Conservation (phyloP, 805 yeast genomes). For the Suhomyces sp. region DNA sequence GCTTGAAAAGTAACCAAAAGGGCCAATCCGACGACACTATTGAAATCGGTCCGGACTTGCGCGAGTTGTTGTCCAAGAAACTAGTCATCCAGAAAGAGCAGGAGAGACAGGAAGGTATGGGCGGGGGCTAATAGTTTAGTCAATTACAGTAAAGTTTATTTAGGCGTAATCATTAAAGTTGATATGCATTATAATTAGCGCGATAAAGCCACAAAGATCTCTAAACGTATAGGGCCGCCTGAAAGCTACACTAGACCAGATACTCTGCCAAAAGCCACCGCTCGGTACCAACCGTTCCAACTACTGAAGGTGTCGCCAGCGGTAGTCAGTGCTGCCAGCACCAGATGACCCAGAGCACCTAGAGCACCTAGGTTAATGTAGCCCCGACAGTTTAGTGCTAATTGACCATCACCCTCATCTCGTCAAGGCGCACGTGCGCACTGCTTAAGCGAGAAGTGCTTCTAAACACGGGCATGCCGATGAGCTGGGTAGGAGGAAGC, state of each 20-base stretch:
- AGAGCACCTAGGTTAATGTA: not conserved
- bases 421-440: not conserved
- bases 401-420: not conserved
- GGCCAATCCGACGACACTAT: conserved; percentile 10
- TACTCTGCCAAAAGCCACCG: not conserved
- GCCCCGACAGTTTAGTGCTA: not conserved
- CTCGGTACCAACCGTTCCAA: too few relatives aligned
- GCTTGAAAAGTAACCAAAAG: conserved; percentile 9
- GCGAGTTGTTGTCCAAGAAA: conserved; percentile 58
- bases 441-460: not conserved
- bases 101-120: conserved; percentile 41
- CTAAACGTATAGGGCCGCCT: not conserved
- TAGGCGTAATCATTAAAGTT: not conserved
- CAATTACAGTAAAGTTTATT: not conserved
- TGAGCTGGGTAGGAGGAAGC: not conserved
- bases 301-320: too few relatives aligned
- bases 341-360: too few relatives aligned
- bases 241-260: not conserved
- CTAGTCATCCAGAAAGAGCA: conserved; percentile 63
- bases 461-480: not conserved
- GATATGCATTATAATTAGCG: not conserved
- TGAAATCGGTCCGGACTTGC: conserved; percentile 51
- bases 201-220: not conserved
- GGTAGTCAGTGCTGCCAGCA: too few relatives aligned
- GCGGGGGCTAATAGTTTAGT: conserved; percentile 36